phyloP scores from a whole-genome alignment of 148 eudicot genomes.

The Rhododendron kiyosumense region DNA sequence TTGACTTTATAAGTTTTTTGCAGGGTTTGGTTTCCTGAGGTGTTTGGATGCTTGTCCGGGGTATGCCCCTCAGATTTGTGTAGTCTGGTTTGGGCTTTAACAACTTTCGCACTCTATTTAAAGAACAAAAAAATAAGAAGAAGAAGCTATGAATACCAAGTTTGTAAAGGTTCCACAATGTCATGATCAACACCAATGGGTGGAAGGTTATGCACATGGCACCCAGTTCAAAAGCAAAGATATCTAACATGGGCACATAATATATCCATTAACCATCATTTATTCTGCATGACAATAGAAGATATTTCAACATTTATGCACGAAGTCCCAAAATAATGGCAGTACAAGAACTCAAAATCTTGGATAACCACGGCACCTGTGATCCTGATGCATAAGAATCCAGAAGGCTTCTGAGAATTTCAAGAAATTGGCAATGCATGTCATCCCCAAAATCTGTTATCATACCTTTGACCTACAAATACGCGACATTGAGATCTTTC shows the following conservation, averaged over 20 bases:
- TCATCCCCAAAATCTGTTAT: conserved; percentile 87
- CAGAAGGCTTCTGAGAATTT: conserved; percentile 83
- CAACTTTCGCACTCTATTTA: background rate
- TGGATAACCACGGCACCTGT: conserved; percentile 47
- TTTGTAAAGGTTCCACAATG: background rate
- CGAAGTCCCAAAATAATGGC: background rate
- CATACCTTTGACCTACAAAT: conserved; percentile 86
- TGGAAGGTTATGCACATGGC: background rate
- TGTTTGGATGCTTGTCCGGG: background rate
- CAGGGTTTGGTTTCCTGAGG: background rate
- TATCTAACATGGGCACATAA: background rate
- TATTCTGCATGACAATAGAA: background rate
- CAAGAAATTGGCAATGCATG: conserved; percentile 98
- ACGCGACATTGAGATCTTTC: background rate
- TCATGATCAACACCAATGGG: background rate
- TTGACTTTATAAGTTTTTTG: background rate
- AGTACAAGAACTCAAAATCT: background rate
- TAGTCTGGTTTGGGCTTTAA: background rate
- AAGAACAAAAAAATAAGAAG: background rate
- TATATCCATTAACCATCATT: background rate
- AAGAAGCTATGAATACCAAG: background rate
- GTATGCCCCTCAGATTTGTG: background rate
- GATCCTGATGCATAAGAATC: conserved; percentile 68
- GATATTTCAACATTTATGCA: background rate
- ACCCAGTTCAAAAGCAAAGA: background rate